Conservation (phyloP, 2,329 filamentous ascomycete genomes). For the Neophaeococcomyces aloes region DNA sequence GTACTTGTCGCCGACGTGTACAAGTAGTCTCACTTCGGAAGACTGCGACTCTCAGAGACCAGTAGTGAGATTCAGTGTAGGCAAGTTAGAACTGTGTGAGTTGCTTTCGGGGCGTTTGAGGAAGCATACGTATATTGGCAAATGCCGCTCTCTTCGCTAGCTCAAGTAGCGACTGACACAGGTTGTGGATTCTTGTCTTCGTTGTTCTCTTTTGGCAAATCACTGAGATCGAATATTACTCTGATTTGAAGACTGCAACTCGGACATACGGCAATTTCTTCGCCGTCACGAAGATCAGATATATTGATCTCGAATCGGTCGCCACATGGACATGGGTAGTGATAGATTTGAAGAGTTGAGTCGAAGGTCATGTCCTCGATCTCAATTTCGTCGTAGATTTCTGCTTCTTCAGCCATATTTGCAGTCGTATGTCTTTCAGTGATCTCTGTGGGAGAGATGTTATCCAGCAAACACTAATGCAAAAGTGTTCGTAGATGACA, state of each 20-base stretch:
- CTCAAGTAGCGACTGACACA: conserved; percentile 2
- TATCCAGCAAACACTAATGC: not conserved
- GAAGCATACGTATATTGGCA: not conserved
- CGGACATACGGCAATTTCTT: conserved; percentile 93
- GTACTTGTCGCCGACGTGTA: no score
- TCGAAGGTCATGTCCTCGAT: conserved; percentile 98
- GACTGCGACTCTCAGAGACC: no score
- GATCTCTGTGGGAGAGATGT: not conserved
- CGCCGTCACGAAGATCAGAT: conserved; percentile 71
- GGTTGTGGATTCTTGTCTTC: conserved; percentile 7
- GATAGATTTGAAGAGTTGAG: conserved; percentile 70
- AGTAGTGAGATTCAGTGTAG: no score
- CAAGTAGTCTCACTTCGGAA: no score
- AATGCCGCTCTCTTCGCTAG: not conserved
- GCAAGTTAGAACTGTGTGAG: no score
- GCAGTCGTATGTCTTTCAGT: conserved; percentile 4
- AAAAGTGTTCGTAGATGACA: not conserved
- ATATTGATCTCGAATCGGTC: conserved; percentile 90
- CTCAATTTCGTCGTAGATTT: conserved; percentile 94
- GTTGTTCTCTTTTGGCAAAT: conserved; percentile 24
- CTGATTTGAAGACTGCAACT: conserved; percentile 95
- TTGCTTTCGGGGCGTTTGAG: not conserved
- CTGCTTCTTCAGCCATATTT: conserved; percentile 42
- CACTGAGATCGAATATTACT: conserved; percentile 80
- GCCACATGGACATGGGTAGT: conserved; percentile 94